Base-by-base conservation (phyloP, 140 eudicot species). In the Senecio squalidus region DNA sequence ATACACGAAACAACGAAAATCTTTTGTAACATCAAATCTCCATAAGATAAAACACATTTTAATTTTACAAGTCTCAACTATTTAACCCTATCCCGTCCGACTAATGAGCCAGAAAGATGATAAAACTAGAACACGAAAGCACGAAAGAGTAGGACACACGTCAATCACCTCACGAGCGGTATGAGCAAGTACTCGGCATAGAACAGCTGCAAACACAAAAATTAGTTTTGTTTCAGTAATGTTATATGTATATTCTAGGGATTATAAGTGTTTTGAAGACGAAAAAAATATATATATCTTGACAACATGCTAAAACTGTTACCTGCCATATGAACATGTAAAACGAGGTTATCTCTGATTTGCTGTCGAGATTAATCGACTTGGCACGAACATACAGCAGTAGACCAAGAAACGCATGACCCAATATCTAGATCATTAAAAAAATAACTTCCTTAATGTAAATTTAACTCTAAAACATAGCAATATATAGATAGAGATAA, bases 321-420 rank as follows among this genome's bases (percentile, higher is more conserved):
- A 92, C 99, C 96, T 92, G 88, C 96, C 99, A 92, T 66, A 92
- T 84, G 82, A 92, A 92, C 99, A 92, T 88, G 79, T 88, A 92
- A 73, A 88, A 92, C 20, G 99, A 77, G 39, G 99, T 87, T 67
- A 92, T 87, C 7, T 93, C 81, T 18, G 82, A 52, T 79, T 92
- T 92, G 85, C 82, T 88, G 48, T 75, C 72, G 29, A 92, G 71
- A 74, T 92, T 88, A 21, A 70, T 71, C n/a, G 96, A 88, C 65
- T 82, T 87, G 60, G 99, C 95, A 13, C 89, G 88, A 58, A 43
- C 77, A 95, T 95, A 88, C 5, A 92, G 93, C 45, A 92, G 15
- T 10, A 57, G 62, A 62, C 93, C 92, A 75, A 92, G 70, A 41
- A 67, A 50, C 27, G 76, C 58, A 65, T 92, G 99, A 21, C 96